Percentiles rank a stretch among this genome's conserved stretches.
These are phyloP conservation scores for Debaryomyces nepalensis DNA, from an alignment of 1,139 yeast species.

Conservation along the genomic window DNA sequence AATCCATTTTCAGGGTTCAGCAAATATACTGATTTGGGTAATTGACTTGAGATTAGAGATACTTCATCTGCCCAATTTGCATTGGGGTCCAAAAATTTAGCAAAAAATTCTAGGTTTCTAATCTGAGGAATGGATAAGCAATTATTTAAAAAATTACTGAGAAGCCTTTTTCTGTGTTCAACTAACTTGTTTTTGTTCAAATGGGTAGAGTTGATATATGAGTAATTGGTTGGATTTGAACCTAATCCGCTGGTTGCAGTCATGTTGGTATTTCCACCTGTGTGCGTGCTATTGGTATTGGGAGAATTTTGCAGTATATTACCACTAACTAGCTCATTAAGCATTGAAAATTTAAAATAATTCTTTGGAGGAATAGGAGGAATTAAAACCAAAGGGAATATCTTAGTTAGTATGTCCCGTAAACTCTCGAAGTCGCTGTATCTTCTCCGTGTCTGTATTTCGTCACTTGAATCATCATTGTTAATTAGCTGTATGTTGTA, in stretches of 20 bases:
- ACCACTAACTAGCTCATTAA: slow-evolving; percentile 39
- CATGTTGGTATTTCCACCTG: slow-evolving; percentile 9
- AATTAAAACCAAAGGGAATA: slow-evolving; percentile 80
- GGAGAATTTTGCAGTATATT: slow-evolving; percentile 11
- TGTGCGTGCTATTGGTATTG: slow-evolving; percentile 14
- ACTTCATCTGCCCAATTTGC: slow-evolving; percentile 73
- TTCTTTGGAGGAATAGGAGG: slow-evolving; percentile 98
- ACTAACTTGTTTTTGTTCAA: slow-evolving; percentile 46
- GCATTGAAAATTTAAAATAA: slow-evolving; percentile 41
- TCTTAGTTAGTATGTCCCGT: slow-evolving; percentile 65
- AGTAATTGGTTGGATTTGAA: slow-evolving; percentile 26
- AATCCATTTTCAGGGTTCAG: slow-evolving; percentile 63
- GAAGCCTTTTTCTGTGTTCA: slow-evolving; percentile 74
- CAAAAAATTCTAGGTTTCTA: slow-evolving; percentile 64
- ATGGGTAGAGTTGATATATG: slow-evolving; percentile 51
- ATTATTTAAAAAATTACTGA: slow-evolving; percentile 76
- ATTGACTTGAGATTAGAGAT: slow-evolving; percentile 39
- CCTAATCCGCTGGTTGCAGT: slow-evolving; percentile 10
- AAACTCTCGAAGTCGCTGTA: slow-evolving; percentile 92
- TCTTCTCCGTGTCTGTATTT: slow-evolving; percentile 71
- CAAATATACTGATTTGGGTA: slow-evolving; percentile 47
- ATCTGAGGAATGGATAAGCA: slow-evolving; percentile 65
- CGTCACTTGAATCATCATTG: slow-evolving; percentile 40
- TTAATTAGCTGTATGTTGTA: slow-evolving; percentile 70
- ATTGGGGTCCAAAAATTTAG: slow-evolving; percentile 82